Conservation (phyloP, 768 basidiomycete species). For the Leccinellum rugosiceps region DNA sequence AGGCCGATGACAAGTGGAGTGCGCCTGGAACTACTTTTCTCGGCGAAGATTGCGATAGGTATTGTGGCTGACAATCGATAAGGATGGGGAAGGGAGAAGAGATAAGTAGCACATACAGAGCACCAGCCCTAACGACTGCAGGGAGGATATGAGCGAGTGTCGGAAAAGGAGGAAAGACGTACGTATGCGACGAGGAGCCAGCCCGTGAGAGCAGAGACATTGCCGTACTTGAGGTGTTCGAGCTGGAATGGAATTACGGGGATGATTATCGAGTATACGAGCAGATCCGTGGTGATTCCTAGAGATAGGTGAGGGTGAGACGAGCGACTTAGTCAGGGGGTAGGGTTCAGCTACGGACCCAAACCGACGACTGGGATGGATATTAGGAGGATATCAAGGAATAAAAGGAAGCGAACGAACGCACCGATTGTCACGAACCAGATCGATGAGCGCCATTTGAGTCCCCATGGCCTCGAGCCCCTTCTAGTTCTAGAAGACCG, state of each 20-base stretch:
- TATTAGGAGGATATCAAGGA: not conserved
- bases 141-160: not conserved
- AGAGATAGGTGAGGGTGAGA: not conserved
- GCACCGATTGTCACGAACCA: slow-evolving; percentile 50
- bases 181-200: slow-evolving; percentile 64
- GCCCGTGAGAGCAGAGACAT: slow-evolving; percentile 50
- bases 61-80: slow-evolving; percentile 43
- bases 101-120: slow-evolving; percentile 37
- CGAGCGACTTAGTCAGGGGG: not conserved
- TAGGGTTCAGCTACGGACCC: slow-evolving; percentile 33
- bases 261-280: slow-evolving; percentile 61
- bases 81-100: not conserved
- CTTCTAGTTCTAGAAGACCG: not conserved
- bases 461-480: slow-evolving; percentile 36
- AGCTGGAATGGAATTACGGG: slow-evolving; percentile 66
- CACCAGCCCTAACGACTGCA: slow-evolving; percentile 54
- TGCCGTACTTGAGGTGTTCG: slow-evolving; percentile 42
- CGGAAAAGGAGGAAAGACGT: slow-evolving; percentile 17
- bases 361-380: slow-evolving; percentile 42
- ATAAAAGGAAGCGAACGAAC: slow-evolving; percentile 1
- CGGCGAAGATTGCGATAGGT: slow-evolving; percentile 55
- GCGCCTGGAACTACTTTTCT: slow-evolving; percentile 45
- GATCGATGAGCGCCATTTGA: slow-evolving; percentile 57
- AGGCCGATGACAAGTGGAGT: slow-evolving; percentile 51
- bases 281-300: slow-evolving; percentile 47